These are phyloP conservation scores for Floccularia luteovirens DNA, from an alignment of 768 basidiomycete species.

Conservation along the genomic window DNA sequence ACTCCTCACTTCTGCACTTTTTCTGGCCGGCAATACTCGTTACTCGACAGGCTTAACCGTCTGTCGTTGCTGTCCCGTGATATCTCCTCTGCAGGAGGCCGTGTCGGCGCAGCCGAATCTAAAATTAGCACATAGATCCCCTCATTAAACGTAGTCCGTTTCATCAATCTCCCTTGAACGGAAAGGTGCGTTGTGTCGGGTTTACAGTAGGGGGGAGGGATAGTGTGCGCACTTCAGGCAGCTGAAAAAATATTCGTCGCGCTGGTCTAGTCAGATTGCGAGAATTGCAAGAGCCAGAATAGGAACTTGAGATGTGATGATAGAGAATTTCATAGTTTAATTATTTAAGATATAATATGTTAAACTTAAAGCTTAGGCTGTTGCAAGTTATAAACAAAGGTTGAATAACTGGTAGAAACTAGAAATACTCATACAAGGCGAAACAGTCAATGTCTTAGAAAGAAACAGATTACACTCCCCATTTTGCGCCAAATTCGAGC, in stretches of 20 bases:
- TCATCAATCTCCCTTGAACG: conserved; percentile 83
- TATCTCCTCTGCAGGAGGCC: conserved; percentile 40
- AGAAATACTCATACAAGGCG: too few relatives aligned
- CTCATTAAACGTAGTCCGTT: conserved; percentile 76
- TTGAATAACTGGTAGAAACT: too few relatives aligned
- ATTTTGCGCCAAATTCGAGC: too few relatives aligned
- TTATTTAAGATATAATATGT: too few relatives aligned
- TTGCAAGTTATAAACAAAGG: too few relatives aligned
- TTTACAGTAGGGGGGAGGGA: neutral
- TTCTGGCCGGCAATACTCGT: conserved; percentile 66
- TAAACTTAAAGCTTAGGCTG: too few relatives aligned
- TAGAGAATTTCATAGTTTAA: too few relatives aligned
- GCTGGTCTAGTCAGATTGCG: conserved; percentile 77
- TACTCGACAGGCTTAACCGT: conserved; percentile 74
- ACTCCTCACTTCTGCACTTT: conserved; percentile 39
- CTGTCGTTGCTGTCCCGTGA: conserved; percentile 53
- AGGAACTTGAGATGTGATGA: too few relatives aligned
- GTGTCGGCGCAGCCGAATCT: conserved; percentile 29
- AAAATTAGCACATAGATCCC: conserved; percentile 18
- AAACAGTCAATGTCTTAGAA: too few relatives aligned
- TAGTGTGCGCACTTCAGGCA: conserved; percentile 64
- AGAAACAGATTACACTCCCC: too few relatives aligned
- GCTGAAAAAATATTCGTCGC: conserved; percentile 88
- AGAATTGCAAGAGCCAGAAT: conserved; percentile 65
- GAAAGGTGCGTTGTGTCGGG: neutral